These are phyloP conservation scores for Trametes polyzona DNA, from an alignment of 1,284 basidiomycete genomes.

Conservation along the genomic window DNA sequence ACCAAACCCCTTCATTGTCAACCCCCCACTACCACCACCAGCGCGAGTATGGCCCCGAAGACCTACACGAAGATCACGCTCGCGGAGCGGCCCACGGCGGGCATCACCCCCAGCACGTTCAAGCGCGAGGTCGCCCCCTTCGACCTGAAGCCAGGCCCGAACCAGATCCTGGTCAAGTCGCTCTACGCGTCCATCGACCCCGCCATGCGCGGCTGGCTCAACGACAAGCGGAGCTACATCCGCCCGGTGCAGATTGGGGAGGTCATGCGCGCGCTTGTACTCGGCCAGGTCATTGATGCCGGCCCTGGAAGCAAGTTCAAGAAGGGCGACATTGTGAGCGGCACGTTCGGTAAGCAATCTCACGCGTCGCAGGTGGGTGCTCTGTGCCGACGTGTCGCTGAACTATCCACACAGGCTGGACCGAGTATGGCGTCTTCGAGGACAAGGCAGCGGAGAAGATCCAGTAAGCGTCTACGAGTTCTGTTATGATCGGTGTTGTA, in stretches of 20 bases:
- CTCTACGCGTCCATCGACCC: constrained; percentile 83
- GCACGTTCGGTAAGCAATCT: constrained; percentile 53
- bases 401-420: constrained; percentile 71
- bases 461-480: constrained; percentile 41
- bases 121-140: constrained; percentile 59
- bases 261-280: constrained; percentile 76
- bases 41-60: constrained; percentile 35
- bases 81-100: constrained; percentile 67
- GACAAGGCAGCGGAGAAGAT: constrained; percentile 58
- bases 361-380: constrained; percentile 7
- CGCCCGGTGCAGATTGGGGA: constrained; percentile 82
- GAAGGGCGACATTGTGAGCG: constrained; percentile 71
- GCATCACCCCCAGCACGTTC: constrained; percentile 75
- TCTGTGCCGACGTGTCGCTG: constrained; percentile 8
- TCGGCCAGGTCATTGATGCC: constrained; percentile 70
- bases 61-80: constrained; percentile 74
- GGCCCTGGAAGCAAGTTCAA: constrained; percentile 57
- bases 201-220: constrained; percentile 85
- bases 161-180: constrained; percentile 73
- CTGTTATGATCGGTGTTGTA: constrained; percentile 11
- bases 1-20: too few species aligned
- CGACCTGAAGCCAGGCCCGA: constrained; percentile 55
- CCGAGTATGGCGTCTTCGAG: constrained; percentile 71
- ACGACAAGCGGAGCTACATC: constrained; percentile 68
- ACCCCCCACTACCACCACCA: background rate